These are phyloP conservation scores for Saccharomyces hybrid DNA, from an alignment of 1,139 yeast genomes.

Conservation along the genomic window DNA sequence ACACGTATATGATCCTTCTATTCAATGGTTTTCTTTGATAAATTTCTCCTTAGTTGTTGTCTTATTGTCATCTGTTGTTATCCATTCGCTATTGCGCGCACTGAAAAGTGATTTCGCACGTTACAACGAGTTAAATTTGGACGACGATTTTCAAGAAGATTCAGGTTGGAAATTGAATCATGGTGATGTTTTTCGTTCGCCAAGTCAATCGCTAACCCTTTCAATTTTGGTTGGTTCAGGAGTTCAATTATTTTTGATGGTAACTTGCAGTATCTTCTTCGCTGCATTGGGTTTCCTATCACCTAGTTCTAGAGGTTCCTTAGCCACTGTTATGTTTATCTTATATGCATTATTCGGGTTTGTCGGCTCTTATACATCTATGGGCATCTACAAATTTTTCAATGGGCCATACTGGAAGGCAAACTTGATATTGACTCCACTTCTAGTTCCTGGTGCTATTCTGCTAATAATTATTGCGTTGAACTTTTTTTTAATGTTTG, in stretches of 20 bases:
- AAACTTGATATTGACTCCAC: slow-evolving; percentile 76
- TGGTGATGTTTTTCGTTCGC: slow-evolving; percentile 92
- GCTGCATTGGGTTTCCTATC: slow-evolving; percentile 86
- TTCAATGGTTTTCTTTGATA: slow-evolving; percentile 90
- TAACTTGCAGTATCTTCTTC: slow-evolving; percentile 63
- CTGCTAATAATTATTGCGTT: slow-evolving; percentile 58
- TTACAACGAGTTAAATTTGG: slow-evolving; percentile 83
- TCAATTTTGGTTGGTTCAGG: slow-evolving; percentile 89
- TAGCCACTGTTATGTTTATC: slow-evolving; percentile 83
- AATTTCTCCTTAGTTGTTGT: slow-evolving; percentile 79
- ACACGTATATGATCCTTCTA: slow-evolving; percentile 84
- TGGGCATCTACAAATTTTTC: slow-evolving; percentile 77
- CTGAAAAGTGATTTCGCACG: slow-evolving; percentile 78
- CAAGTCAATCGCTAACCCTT: slow-evolving; percentile 59
- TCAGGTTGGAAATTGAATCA: slow-evolving; percentile 96
- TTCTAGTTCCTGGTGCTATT: slow-evolving; percentile 72
- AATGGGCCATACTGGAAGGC: slow-evolving; percentile 90
- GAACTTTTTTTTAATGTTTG: slow-evolving; percentile 76
- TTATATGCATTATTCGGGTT: slow-evolving; percentile 73
- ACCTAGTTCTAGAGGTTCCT: slow-evolving; percentile 91
- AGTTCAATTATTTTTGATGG: slow-evolving; percentile 72
- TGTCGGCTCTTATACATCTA: slow-evolving; percentile 77
- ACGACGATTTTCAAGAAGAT: slow-evolving; percentile 85
- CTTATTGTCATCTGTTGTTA: slow-evolving; percentile 69
- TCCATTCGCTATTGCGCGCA: slow-evolving; percentile 72